Evolutionary conservation across 495 filamentous ascomycete species (phyloP), one percentile per base, ranked within the genome.

Genomic region (Neurospora terricola): DNA sequence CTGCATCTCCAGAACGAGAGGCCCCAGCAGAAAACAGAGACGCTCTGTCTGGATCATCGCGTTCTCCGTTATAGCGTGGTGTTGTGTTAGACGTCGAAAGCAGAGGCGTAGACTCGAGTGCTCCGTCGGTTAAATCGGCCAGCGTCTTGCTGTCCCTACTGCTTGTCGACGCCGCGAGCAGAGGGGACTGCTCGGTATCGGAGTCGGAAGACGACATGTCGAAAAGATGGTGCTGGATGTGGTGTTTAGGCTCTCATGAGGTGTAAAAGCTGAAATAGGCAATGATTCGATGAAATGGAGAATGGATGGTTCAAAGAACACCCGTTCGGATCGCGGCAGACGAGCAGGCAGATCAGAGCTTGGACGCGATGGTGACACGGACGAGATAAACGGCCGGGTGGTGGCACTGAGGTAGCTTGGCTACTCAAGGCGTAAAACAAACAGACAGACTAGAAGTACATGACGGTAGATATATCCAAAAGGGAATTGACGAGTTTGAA

Each of bases 21-120:
- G 72, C 73, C 69, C 79, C 72, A 16, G 81, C 81, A 21, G 75
- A 80, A 12, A 74, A 73, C 38, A 84, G 84, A 27, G 76, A 76
- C 11, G 68, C 42, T 40, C 48, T 73, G 39, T 78, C 77, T 39
- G 75, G 75, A 16, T 82, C 82, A 30, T 83, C 82, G 14, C 75
- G 69, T 27, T 84, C 83, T 70, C 82, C 85, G 78, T 86, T 83
- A 75, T 88, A 87, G 69, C 82, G 83, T 14, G 82, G 80, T 21
- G 82, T 82, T 36, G 76, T 74, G 18, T 78, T 75, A 3, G 80
- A 78, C 73, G 76, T 79, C 39, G 83, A 83, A 38, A 89, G 78
- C 27, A 90, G 80, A n/a, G 88, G 88, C 12, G 88, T 89, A 73
- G 84, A 81, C 75, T 90, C 88, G 73, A 78, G 76, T 5, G 81